Evolutionary conservation across 1,139 yeast genomes (phyloP).

Genomic region (Suhomyces panamericanus): DNA sequence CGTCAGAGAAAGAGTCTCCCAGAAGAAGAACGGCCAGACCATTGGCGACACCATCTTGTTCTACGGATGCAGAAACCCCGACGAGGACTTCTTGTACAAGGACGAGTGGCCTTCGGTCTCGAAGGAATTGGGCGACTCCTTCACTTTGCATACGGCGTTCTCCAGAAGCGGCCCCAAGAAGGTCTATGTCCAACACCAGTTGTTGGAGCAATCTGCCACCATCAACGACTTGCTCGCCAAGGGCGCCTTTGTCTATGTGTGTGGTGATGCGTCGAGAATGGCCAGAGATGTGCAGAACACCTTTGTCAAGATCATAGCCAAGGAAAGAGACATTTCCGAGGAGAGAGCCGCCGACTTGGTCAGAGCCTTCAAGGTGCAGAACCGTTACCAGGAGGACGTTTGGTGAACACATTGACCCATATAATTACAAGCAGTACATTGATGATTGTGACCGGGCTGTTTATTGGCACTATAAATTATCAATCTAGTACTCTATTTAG

Average conservation of each 20-base stretch:
- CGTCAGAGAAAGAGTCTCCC: conserved; percentile 70
- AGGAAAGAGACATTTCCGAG: conserved; percentile 56
- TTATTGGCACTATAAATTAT: conserved; percentile 5
- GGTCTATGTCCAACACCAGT: conserved; percentile 84
- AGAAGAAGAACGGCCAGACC: conserved; percentile 40
- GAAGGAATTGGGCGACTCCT: conserved; percentile 60
- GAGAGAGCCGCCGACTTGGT: conserved; percentile 76
- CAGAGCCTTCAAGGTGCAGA: conserved; percentile 78
- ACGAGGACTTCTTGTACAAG: conserved; percentile 77
- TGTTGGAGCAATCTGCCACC: conserved; percentile 56
- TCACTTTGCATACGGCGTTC: conserved; percentile 79
- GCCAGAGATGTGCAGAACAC: conserved; percentile 92
- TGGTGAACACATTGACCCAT: conserved; percentile 52
- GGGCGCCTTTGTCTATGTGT: conserved; percentile 90
- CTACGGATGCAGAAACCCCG: conserved; percentile 77
- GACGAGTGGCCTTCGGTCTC: conserved; percentile 84
- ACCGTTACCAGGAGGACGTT: conserved; percentile 95
- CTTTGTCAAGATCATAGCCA: conserved; percentile 60
- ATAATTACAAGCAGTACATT: not conserved
- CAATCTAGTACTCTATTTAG: conserved; percentile 3
- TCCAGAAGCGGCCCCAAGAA: conserved; percentile 74
- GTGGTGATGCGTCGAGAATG: conserved; percentile 97
- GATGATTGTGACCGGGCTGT: not conserved
- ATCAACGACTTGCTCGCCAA: conserved; percentile 60
- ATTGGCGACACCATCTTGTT: conserved; percentile 77